Evolutionary conservation across 2,329 filamentous ascomycete species (phyloP).

Genomic region (Teratosphaeria viscida): DNA sequence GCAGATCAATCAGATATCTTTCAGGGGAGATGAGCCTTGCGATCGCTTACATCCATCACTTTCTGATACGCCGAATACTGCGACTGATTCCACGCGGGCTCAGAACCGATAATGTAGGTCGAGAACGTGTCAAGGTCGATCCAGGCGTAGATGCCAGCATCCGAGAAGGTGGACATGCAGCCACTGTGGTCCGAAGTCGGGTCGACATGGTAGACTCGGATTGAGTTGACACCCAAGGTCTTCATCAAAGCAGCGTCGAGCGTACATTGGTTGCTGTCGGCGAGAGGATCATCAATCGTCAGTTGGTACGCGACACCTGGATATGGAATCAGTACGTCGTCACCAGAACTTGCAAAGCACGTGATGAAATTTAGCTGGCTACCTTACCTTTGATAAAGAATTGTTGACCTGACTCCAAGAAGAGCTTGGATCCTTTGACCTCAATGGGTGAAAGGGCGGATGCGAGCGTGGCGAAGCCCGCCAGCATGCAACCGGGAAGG

Average conservation of each 20-base stretch:
- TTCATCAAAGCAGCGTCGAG: constrained; percentile 70
- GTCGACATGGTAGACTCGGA: constrained; percentile 84
- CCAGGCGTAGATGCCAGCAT: constrained; percentile 74
- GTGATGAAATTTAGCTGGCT: constrained; percentile 29
- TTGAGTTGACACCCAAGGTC: constrained; percentile 68
- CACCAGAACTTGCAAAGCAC: too few relatives aligned
- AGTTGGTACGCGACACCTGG: constrained; percentile 35
- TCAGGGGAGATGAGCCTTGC: not conserved
- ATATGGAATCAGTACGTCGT: constrained; percentile 19
- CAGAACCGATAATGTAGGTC: constrained; percentile 46
- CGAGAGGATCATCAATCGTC: constrained; percentile 60
- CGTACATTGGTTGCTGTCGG: constrained; percentile 64
- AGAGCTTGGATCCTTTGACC: constrained; percentile 68
- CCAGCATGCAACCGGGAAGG: not conserved
- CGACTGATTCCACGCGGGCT: constrained; percentile 60
- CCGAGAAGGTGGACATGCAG: constrained; percentile 71
- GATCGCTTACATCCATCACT: constrained; percentile 56
- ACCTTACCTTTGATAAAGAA: constrained; percentile 82
- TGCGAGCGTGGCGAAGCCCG: not conserved
- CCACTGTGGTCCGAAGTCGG: constrained; percentile 57
- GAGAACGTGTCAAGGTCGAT: constrained; percentile 71
- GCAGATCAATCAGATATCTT: not conserved
- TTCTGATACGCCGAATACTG: constrained; percentile 58
- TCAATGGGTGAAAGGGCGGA: not conserved
- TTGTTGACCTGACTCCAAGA: constrained; percentile 67